These are phyloP conservation scores for Termitomyces sp. DNA, from an alignment of 1,284 basidiomycete genomes.

Conservation along the genomic window DNA sequence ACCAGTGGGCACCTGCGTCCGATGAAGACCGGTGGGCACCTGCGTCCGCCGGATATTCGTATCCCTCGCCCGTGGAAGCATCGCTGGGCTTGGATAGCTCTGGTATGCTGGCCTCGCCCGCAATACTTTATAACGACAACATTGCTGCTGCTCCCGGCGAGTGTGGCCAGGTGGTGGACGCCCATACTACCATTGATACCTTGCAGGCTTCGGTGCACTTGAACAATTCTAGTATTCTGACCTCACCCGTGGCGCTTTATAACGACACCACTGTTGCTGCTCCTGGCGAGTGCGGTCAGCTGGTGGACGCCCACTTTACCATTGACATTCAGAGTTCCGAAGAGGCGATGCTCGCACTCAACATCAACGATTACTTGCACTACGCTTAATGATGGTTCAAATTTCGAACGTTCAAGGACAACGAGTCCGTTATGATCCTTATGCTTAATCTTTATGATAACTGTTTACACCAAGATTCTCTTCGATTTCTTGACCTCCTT, in stretches of 20 bases:
- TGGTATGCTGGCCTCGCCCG: slow-evolving; percentile 4
- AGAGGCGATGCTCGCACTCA: slow-evolving; percentile 9
- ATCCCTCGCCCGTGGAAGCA: neutral
- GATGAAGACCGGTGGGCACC: neutral
- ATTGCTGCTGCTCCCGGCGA: neutral
- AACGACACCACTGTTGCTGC: neutral
- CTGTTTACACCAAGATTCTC: slow-evolving; percentile 1
- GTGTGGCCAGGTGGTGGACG: neutral
- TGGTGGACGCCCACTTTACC: neutral
- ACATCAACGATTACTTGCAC: slow-evolving; percentile 9
- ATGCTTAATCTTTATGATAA: slow-evolving; percentile 2
- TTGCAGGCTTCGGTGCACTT: too few relatives aligned
- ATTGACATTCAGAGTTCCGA: slow-evolving; percentile 2
- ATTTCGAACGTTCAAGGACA: neutral
- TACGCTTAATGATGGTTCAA: neutral
- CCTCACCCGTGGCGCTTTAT: neutral
- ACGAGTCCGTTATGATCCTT: neutral
- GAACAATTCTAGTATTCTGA: too few relatives aligned
- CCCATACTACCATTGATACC: neutral
- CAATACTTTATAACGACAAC: neutral
- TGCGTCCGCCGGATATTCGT: neutral
- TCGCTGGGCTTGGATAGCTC: slow-evolving; percentile 1
- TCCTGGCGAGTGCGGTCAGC: neutral
- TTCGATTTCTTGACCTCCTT: neutral
- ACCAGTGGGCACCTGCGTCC: neutral